Percentiles rank a stretch among this genome's conserved stretches.
Evolutionary conservation across 2,329 filamentous ascomycete genomes (phyloP).

Genomic region (Xylogone sp.): DNA sequence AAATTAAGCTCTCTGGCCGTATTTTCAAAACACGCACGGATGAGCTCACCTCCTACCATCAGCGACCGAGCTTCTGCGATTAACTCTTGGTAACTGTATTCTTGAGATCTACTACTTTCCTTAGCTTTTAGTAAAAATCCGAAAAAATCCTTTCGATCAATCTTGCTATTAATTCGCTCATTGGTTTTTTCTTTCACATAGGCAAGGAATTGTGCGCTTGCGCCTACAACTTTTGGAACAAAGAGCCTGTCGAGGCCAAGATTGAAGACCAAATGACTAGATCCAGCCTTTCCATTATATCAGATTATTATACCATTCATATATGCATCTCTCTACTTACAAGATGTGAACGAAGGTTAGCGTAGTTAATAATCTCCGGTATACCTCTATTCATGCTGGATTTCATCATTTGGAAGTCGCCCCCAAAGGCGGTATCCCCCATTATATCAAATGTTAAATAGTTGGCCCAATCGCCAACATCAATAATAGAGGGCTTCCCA

Average conservation of each 20-base stretch:
- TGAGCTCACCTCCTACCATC: conserved; percentile 12
- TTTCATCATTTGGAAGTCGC: conserved; percentile 40
- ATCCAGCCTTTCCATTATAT: neutral
- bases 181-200: conserved; percentile 64
- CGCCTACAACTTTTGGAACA: neutral
- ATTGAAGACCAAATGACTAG: neutral
- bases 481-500: conserved; percentile 38
- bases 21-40: neutral
- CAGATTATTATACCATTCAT: neutral
- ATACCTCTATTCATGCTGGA: neutral
- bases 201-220: conserved; percentile 61
- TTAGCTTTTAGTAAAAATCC: conserved; percentile 68
- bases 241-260: neutral
- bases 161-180: conserved; percentile 57
- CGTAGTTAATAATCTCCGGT: neutral
- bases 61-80: conserved; percentile 12
- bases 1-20: neutral
- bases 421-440: conserved; percentile 42
- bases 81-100: conserved; percentile 28
- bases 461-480: conserved; percentile 45
- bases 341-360: neutral
- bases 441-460: conserved; percentile 41
- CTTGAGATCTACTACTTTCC: conserved; percentile 61
- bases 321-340: neutral
- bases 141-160: conserved; percentile 67